Base-by-base conservation (phyloP, 306 rosid species). In the Gastrolobium bilobum region DNA sequence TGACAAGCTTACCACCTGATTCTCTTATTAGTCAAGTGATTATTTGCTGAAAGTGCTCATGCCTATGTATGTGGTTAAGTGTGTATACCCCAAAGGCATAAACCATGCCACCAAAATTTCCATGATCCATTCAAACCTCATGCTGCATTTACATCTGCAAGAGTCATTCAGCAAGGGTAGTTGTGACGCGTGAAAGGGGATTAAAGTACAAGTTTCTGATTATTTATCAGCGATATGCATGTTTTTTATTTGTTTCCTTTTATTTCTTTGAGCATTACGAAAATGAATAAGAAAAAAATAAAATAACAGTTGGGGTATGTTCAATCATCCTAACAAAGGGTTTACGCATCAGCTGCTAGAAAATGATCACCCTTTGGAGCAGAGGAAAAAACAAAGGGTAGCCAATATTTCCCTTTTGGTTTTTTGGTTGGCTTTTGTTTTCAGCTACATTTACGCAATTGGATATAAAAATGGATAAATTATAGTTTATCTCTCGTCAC, bases 101-200 rank as follows among this genome's bases (percentile, higher is more conserved):
- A 7, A 1, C 40, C 10, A 40, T 53, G n/a, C 15, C 71, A 67
- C 67, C 47, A 4, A 73, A 64, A 63, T 75, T 48, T 68, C 72
- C 37, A 39, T 60, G 67, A 51, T 31, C 33, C 71, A 29, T 60
- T 20, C 31, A 50, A 76, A 68, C 31, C 31, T 7, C 35, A 65
- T 11, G 40, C 37, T n/a, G 6, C 62, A 63, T 71, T 63, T 73
- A 58, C 60, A 73, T 56, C 40, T 39, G 67, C 58, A 68, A 40
- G 73, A 33, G 69, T 44, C 39, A 43, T 43, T 38, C 64, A 58
- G 38, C 44, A 5, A 8, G 40, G 81, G 68, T 70, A 46, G 82
- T 46, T 74, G 68, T 73, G 48, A 38, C 84, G 68, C 52, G 84
- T 68, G 79, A 85, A 57, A 35, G 50, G 57, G 33, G 71, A 62